phyloP scores from a whole-genome alignment of 352 stramenopile genomes.

The Phytophthora crassamura region DNA sequence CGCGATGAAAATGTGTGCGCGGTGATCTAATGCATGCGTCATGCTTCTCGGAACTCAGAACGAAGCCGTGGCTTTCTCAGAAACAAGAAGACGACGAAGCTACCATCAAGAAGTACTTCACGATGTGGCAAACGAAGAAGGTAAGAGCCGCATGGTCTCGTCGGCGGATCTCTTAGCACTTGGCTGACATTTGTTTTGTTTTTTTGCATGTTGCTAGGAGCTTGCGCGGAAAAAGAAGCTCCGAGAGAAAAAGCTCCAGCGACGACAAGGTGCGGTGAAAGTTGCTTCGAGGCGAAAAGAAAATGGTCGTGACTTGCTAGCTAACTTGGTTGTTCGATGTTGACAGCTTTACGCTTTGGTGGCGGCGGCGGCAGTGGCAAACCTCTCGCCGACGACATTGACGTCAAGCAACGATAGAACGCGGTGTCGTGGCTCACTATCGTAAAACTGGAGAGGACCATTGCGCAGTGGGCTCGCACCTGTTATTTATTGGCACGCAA shows the following conservation, averaged over 20 bases:
- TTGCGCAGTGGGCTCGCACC: slow-evolving; percentile 8
- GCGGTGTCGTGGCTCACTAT: slow-evolving; percentile 15
- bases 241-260: slow-evolving; percentile 75
- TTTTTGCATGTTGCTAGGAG: slow-evolving; percentile 42
- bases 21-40: slow-evolving; percentile 6
- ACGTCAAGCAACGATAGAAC: slow-evolving; percentile 45
- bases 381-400: slow-evolving; percentile 24
- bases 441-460: not conserved
- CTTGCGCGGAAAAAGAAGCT: slow-evolving; percentile 74
- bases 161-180: too few relatives aligned
- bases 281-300: not conserved
- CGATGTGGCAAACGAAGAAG: slow-evolving; percentile 74
- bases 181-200: not conserved
- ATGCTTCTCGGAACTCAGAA: slow-evolving; percentile 33
- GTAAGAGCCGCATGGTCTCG: slow-evolving; percentile 24
- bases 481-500: slow-evolving; percentile 47
- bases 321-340: not conserved
- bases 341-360: slow-evolving; percentile 31
- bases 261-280: slow-evolving; percentile 52
- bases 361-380: slow-evolving; percentile 35
- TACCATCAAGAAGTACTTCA: slow-evolving; percentile 62
- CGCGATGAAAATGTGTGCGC: not conserved
- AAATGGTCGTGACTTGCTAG: not conserved
- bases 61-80: slow-evolving; percentile 69
- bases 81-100: slow-evolving; percentile 52